Base-by-base conservation (phyloP, 768 basidiomycete species). In the Collybia sp. region DNA sequence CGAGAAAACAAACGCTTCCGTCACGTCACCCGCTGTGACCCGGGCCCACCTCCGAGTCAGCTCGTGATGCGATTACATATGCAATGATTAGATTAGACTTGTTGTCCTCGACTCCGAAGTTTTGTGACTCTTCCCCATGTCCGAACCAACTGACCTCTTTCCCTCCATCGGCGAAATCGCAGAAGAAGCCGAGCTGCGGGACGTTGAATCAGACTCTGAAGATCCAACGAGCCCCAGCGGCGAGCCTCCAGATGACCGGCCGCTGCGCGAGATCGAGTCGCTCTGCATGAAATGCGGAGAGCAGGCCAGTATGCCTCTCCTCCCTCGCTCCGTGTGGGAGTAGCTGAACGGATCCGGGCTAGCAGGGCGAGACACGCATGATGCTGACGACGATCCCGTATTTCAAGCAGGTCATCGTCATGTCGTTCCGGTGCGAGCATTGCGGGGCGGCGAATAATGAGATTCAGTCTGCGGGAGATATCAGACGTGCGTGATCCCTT, bases 381-480 rank as follows among this genome's bases (percentile, higher is more conserved):
- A 79, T 99, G 56, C 71, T 99, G 41, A 97, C 94, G 0, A 82
- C 84, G 2, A 99, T 99, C 41, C 96, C 96, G 0, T 98, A 83
- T 72, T 98, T 98, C 72, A 75, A 81, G 38, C 91, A 99, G 63
- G 84, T 98, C 43, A 88, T 99, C 52, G 81, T 98, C 49, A 93
- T 95, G 83, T 94, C 92, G 33, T 99, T 99, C 71, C 79, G 86
- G 46, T 99, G 96, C 61, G 91, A 95, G 47, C 84, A 93, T 58
- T 99, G 96, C 56, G 93, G 93, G 8, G 66, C 74, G 52, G 63
- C 75, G 34, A 98, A 99, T 65, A 99, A 95, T 62, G 95, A 98
- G 67, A 85, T 95, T 38, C 93, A 97, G 57, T 81, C 89, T 6
- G 96, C 96, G 0, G 88, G 89, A 5, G 62, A 75, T 42, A 93